Evolutionary conservation across 163 green algal species (phyloP), one percentile per base, ranked within the genome.

Genomic region (Coccomyxa subellipsoidea): DNA sequence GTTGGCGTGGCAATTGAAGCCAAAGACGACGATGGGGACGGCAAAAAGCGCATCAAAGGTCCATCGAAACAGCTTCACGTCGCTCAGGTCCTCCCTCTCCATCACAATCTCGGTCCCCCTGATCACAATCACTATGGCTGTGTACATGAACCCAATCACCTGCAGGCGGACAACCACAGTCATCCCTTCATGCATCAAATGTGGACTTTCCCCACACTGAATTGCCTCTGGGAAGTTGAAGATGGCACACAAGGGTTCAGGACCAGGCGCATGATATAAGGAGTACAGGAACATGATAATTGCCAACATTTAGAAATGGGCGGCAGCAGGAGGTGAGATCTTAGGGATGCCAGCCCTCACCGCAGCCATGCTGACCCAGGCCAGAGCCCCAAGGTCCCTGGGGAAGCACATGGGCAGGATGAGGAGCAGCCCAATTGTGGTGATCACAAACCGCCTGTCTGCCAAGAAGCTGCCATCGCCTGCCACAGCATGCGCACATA

Each of bases 1-100:
- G 54, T 92, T 94, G 36, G 90, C 82, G 81, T 96, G 92, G 81
- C 90, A 94, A 80, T 94, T 93, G 87, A 96, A 97, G 31, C 93
- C 93, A 85, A 96, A 97, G 1, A 94, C 91, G 21, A 96, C 80
- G 77, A 97, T 93, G 79, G 90, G 91, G 15, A 96, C 80, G 23
- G 93, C 90, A 77, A 89, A 91, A 4, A 94, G 87, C 27, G 84
- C 85, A 23, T 81, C 23, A 29, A 88, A 87, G 81, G 91, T 78
- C 27, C 83, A 79, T 0, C 83, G 36, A 69, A 93, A 90, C 4
- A 92, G 77, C 59, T 70, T 9, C 0, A 83, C n/a, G 31, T 79
- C 69, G 1, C 18, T 9, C 9, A 59, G 47, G 38, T 40, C 38
- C 38, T 88, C 83, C 7, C 81, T 84, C 34, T 73, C 38, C 23